Percentiles rank a stretch among this genome's conserved stretches.
Evolutionary conservation across 2,329 filamentous ascomycete species (phyloP).

Genomic region (Colletotrichum camelliae): DNA sequence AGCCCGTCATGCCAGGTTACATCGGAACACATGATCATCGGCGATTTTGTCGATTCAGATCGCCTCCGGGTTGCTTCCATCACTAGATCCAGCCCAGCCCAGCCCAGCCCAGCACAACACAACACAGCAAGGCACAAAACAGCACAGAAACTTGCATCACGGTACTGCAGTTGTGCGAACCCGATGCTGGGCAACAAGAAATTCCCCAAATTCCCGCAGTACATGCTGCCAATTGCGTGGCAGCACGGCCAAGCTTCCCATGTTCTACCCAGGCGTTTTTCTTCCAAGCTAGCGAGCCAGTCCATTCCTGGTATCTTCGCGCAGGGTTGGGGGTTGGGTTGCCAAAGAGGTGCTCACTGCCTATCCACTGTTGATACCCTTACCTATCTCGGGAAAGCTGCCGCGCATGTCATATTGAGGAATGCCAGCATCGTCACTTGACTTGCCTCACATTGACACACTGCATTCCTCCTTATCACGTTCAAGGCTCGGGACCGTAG

Average conservation of each 20-base stretch:
- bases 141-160: background rate
- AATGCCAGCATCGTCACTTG: slow-evolving; percentile 9
- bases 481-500: background rate
- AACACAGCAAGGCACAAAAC: background rate
- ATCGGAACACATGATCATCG: slow-evolving; percentile 11
- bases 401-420: background rate
- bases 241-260: background rate
- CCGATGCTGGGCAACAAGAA: background rate
- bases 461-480: background rate
- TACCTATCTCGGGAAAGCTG: background rate
- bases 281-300: background rate
- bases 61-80: background rate
- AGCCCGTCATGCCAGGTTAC: slow-evolving; percentile 10
- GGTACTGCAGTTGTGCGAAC: background rate
- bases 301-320: background rate
- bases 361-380: background rate
- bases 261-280: background rate
- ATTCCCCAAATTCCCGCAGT: background rate
- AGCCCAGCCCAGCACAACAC: background rate
- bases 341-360: background rate
- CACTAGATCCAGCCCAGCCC: background rate
- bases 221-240: background rate
- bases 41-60: slow-evolving; percentile 11
- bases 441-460: background rate
- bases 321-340: background rate